Base-by-base conservation (phyloP, 768 basidiomycete genomes). In the Leccinum fibrillosum region DNA sequence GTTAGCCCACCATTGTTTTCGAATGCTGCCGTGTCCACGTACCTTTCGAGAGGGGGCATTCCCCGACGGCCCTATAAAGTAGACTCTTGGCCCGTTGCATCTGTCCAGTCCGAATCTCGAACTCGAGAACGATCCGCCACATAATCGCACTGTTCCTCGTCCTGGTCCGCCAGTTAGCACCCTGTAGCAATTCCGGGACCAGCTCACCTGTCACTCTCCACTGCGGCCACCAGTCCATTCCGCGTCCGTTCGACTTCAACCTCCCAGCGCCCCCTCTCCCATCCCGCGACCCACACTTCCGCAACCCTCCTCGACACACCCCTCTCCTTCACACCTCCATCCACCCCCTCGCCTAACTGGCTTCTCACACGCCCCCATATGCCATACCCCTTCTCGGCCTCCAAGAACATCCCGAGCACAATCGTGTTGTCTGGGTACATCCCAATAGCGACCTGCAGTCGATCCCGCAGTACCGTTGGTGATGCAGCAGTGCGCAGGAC, bases 21-120 rank as follows among this genome's bases (percentile, higher is more conserved):
- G 28, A 54, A 56, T 63, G 19, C 2, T n/a, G 44, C 5, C 17
- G 26, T 17, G 1, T 51, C 23, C 26, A 32, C 56, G 52, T 0
- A 88, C 90, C 89, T 80, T 93, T 93, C 9, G 77, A 77, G 32
- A 90, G 69, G 1, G 91, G 89, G 64, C 89, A 92, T 70, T 90
- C 88, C 37, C 80, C 76, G 32, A 92, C 78, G 3, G 89, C 90
- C 47, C 88, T 81, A 68, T 84, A 89, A n/a, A 92, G 70, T 49
- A 91, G 62, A 61, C 79, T 84, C 74, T 90, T 92, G 19, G 89
- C 91, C 50, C 77, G 77, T 62, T 82, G 69, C 49, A 84, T 66
- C 56, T 86, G 75, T 4, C 82, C 83, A 15, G 75, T 75, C 57
- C 82, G 81, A 48, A 91, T 86, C 78, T 93, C 91, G 59, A 92